Base-by-base conservation (phyloP, 192 early-diverging fungal species). In the Chytriomyces hyalinus region DNA sequence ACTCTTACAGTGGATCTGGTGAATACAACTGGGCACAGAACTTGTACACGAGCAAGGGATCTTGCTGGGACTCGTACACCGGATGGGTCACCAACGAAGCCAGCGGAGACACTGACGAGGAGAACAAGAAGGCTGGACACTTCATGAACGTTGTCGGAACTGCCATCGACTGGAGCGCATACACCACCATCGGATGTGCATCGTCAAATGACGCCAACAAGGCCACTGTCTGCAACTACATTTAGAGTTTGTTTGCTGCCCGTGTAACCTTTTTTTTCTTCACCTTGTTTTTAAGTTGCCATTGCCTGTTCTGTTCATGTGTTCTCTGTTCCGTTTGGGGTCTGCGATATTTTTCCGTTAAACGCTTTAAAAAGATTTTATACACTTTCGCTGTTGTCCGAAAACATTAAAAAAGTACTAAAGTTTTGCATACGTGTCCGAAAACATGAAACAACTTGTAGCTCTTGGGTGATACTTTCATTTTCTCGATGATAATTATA, bases 21-120 rank as follows among this genome's bases (percentile, higher is more conserved):
- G 20, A 11, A 6, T 45, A 57, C 6, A 61, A 46, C 24, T 62
- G 61, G 17, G 71, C 71, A 9, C 71, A 73, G 44, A 46, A 45
- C 8, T 43, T 73, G 61, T 73, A 20, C 46, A 62, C 60, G 36
- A 59, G 59, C 26, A 59, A 45, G 57, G 44, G 17, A 43, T 61
- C 71, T 11, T 73, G 71, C 26, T 57, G 8, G 20, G 17, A 28
- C 53, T 57, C 71, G 44, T 73, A 73, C 45, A 11, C 44, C 17
- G 71, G 71, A 44, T 73, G 71, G 71, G 71, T 73, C 17, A 73
- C 71, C 26, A 70, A 70, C 9, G 71, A 73, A 44, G 71, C 71
- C 20, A 43, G 22, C 13, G 69, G 69, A 53, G 6, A 70, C 7
- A 51, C 49, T 28, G 49, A 48, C 7, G 47, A n/a, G 47, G 57